These are phyloP conservation scores for Mucor ambiguus DNA, from an alignment of 371 early-diverging fungal genomes.

Conservation along the genomic window DNA sequence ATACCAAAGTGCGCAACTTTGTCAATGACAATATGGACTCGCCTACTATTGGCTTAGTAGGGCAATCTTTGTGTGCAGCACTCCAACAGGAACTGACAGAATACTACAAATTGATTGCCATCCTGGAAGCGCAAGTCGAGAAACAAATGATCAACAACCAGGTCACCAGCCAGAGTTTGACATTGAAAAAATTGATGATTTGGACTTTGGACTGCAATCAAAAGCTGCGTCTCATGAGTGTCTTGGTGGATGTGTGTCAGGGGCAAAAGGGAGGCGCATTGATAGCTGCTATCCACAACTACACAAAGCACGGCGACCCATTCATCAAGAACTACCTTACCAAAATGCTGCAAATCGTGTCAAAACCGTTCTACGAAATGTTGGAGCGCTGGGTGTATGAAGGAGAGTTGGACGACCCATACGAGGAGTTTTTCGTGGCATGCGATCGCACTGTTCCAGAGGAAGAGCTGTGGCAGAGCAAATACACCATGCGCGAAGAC, in stretches of 20 bases:
- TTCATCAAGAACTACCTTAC: conserved; percentile 77
- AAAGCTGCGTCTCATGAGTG: conserved; percentile 72
- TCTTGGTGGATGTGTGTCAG: conserved; percentile 63
- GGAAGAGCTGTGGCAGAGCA: conserved; percentile 80
- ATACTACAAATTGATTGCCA: conserved; percentile 84
- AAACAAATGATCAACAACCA: conserved; percentile 31
- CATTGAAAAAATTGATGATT: conserved; percentile 82
- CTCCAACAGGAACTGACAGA: conserved; percentile 77
- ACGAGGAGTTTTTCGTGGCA: conserved; percentile 90
- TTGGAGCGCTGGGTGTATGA: conserved; percentile 93
- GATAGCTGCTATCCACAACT: conserved; percentile 77
- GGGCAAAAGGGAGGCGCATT: conserved; percentile 80
- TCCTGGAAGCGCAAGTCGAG: conserved; percentile 80
- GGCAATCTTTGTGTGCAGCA: conserved; percentile 80
- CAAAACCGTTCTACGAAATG: conserved; percentile 88
- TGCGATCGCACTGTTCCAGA: conserved; percentile 55
- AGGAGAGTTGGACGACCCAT: conserved; percentile 94
- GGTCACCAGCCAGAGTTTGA: conserved; percentile 55
- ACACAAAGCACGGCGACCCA: conserved; percentile 90
- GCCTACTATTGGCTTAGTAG: conserved; percentile 58
- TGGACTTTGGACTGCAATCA: conserved; percentile 86
- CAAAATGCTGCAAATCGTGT: conserved; percentile 78
- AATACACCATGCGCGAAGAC: conserved; percentile 72
- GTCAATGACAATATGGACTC: conserved; percentile 43
- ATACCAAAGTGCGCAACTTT: conserved; percentile 57